Evolutionary conservation across 2,329 filamentous ascomycete genomes (phyloP), one percentile per base, ranked within the genome.

Genomic region (Fusarium chlamydosporum): DNA sequence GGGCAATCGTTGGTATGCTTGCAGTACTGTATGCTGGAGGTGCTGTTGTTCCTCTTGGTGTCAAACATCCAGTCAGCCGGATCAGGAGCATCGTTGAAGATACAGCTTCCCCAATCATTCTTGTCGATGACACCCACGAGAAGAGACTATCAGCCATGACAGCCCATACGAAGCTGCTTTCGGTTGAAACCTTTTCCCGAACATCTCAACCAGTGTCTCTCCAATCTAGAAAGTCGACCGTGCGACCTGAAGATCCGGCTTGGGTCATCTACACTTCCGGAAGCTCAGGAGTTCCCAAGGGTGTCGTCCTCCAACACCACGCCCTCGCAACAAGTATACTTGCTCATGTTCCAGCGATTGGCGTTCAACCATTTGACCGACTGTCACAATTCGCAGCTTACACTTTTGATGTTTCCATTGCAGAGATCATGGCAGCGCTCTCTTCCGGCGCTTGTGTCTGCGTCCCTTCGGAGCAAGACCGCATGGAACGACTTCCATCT

Each of bases 401-500:
- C 16, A 51, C 47, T 12, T 51, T 51, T 38, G 47, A 51, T 38
- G 47, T 51, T 20, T 51, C 47, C 20, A 51, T 51, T 29, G 47
- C 47, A 51, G 47, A 51, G 47, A 51, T 51, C 33, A 51, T 51
- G 26, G 18, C 47, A 20, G 47, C 47, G 31, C 47, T 51, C 7
- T 38, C 47, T 11, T 51, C 38, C 33, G 47, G 47, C 16, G 47
- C 47, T 29, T 51, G 47, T 29, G 47, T 51, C 34, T 51, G 47
- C 34, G 47, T 51, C 34, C 47, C 47, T 51, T 51, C 47, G 12
- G 47, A 51, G 34, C 47, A 38, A 34, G 47, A 51, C 34, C 47
- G 47, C n/a, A 51, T 51, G 47, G 47, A 51, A 51, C 47, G 47
- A 18, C 47, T 51, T 31, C 47, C 47, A 38, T 38, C 47, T 8